Evolutionary conservation across 2,329 filamentous ascomycete genomes (phyloP), one percentile per base, ranked within the genome.

Genomic region (Xylariaceae sp.): DNA sequence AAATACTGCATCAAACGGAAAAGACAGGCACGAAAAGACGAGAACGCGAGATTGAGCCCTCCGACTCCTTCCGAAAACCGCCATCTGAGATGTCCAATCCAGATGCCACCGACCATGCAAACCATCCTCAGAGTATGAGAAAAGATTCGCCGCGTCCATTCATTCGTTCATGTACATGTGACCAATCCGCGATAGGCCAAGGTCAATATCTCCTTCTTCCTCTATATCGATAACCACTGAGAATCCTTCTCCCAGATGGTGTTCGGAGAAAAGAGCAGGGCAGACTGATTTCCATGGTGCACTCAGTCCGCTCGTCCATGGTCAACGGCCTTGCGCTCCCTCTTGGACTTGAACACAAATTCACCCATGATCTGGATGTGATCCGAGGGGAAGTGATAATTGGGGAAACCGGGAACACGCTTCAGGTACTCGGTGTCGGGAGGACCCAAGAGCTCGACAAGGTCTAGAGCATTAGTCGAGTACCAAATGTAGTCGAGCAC

Each of bases 401-500:
- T 91, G 17, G 91, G 91, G 71, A 96, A 96, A 0, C 90, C 90
- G 3, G 91, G 90, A 22, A 96, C 89, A 45, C 86, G 82, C 68
- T 89, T 86, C 50, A 96, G 82, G 66, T 95, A 94, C 27, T 89
- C 82, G 56, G 85, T 81, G 66, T 96, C 91, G 2, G 95, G 89
- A 39, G 92, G 87, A 30, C 91, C 91, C 4, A 96, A 83, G 46
- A 96, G 71, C 46, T 87, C 87, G 15, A 89, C 85, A 19, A 95
- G 87, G 65, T 94, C 88, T 40, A 96, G 76, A 18, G 87, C 84
- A 68, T 94, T 96, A 50, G 90, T 92, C 49, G 90, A 91, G 71
- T 95, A 99, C 90, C 91, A 97, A 62, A 99, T 90, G 70, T 97
- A 96, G 68, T 99, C 94, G 58, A 99, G 87, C 49, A 95, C 89